phyloP scores from a whole-genome alignment of 345 rosid genomes.

The Eutrema heterophyllum region DNA sequence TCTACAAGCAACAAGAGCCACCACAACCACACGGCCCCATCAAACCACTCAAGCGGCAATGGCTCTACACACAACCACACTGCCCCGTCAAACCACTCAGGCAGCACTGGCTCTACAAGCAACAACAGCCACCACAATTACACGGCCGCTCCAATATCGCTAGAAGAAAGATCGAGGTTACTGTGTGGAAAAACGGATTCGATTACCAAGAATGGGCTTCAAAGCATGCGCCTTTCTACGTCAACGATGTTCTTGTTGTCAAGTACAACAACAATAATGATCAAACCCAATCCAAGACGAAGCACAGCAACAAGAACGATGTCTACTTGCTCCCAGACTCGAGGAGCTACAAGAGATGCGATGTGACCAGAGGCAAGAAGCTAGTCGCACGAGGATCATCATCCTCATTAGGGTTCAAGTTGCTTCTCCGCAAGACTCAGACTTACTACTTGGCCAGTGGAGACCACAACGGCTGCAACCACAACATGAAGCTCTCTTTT shows the following conservation, averaged over 20 bases:
- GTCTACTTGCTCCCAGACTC: constrained; percentile 7
- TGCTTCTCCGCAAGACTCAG: constrained; percentile 13
- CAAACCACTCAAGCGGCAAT: background rate
- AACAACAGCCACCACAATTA: background rate
- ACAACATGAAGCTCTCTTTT: constrained; percentile 12
- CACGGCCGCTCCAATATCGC: background rate
- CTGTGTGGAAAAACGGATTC: constrained; percentile 2
- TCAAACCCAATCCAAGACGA: background rate
- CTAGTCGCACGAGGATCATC: background rate
- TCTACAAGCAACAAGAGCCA: background rate
- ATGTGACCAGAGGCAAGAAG: background rate
- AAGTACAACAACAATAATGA: background rate
- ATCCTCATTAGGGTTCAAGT: constrained; percentile 1
- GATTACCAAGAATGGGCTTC: constrained; percentile 9
- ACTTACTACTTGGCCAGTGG: background rate
- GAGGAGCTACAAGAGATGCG: constrained; percentile 9
- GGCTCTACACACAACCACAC: background rate
- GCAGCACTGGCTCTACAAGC: background rate
- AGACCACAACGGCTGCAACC: constrained; percentile 1
- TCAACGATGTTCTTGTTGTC: constrained; percentile 4
- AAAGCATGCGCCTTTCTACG: background rate
- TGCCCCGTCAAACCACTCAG: background rate
- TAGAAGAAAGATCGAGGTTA: constrained; percentile 1
- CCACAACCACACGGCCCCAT: background rate
- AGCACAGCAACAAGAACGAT: background rate